Conservation (phyloP, 495 filamentous ascomycete genomes). For the Penicillium tannophilum region DNA sequence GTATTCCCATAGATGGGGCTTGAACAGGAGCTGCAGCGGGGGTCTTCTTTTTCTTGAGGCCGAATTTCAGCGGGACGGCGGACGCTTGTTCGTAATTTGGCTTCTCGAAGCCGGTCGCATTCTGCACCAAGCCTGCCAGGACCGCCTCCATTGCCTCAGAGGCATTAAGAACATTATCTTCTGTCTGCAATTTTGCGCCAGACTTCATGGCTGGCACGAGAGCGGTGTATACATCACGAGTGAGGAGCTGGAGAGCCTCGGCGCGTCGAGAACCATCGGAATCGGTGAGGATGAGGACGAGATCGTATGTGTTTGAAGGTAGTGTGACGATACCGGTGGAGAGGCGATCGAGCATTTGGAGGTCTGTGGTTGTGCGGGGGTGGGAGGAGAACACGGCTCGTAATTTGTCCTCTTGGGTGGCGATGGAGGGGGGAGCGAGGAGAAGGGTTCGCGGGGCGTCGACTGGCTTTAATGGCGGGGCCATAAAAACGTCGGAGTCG, state of each 20-base stretch:
- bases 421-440: slow-evolving; percentile 73
- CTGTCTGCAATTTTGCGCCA: slow-evolving; percentile 68
- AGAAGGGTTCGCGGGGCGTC: slow-evolving; percentile 58
- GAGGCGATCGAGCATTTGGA: slow-evolving; percentile 98
- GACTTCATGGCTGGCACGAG: slow-evolving; percentile 70
- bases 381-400: slow-evolving; percentile 59
- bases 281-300: slow-evolving; percentile 81
- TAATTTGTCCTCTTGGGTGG: slow-evolving; percentile 65
- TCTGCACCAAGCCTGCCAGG: slow-evolving; percentile 75
- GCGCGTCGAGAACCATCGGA: slow-evolving; percentile 59
- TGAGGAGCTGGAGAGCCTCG: slow-evolving; percentile 64
- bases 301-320: slow-evolving; percentile 75
- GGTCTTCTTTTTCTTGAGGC: slow-evolving; percentile 63
- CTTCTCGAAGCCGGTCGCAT: slow-evolving; percentile 67
- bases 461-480: slow-evolving; percentile 29
- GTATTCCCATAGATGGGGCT: slow-evolving; percentile 22
- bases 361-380: slow-evolving; percentile 74
- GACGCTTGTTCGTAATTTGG: slow-evolving; percentile 63
- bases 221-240: slow-evolving; percentile 65
- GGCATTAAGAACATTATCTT: slow-evolving; percentile 62
- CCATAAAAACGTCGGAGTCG: slow-evolving; percentile 46
- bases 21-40: slow-evolving; percentile 25
- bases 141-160: slow-evolving; percentile 65
- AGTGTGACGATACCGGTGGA: slow-evolving; percentile 79
- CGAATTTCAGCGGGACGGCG: slow-evolving; percentile 72